Base-by-base conservation (phyloP, 345 rosid genomes). In the Lumnitzera littorea region DNA sequence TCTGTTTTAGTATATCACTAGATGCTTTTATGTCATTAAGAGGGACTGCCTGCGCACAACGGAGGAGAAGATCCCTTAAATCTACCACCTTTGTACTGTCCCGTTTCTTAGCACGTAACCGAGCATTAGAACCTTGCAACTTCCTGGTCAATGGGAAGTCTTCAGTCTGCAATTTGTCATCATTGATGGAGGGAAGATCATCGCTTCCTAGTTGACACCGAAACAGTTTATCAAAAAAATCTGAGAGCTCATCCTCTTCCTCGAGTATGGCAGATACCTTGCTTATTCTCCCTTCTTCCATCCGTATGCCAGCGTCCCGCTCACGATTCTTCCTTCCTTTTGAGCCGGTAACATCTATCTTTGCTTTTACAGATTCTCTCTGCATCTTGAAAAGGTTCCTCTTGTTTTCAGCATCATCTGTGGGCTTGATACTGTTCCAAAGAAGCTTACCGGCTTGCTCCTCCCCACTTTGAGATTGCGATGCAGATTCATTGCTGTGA, bases 181-280 rank as follows among this genome's bases (percentile, higher is more conserved):
- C 49, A 50, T 50, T 48, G 31, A 2, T 3, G 59, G 57, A 1
- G 46, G 61, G 31, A 27, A 31, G 24, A 14, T 5, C 31, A 27
- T 57, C 46, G 8, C 48, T 41, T 60, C 24, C 0, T 43, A 13
- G 43, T 5, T 5, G 43, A 62, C 70, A 77, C 29, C 79, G 70
- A 64, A 79, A 49, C 14, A 82, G 63, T 67, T 72, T 81, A 67
- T 89, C 94, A 56, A 82, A 84, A 81, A 77, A 56, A 55, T 89
- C 87, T 11, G 83, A 80, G 29, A 86, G 70, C 46, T 82, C 84
- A 0, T 53, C 58, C 68, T 86, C 82, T 24, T 72, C 77, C 24
- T 14, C 60, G 11, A 50, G 62, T 46, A 74, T 70, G 16, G 87
- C 86, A 0, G 76, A 74, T n/a, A 79, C 84, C 62, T 89, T 84